Evolutionary conservation across 192 early-diverging fungal genomes (phyloP), one percentile per base, ranked within the genome.

Genomic region (Geosiphon pyriformis): DNA sequence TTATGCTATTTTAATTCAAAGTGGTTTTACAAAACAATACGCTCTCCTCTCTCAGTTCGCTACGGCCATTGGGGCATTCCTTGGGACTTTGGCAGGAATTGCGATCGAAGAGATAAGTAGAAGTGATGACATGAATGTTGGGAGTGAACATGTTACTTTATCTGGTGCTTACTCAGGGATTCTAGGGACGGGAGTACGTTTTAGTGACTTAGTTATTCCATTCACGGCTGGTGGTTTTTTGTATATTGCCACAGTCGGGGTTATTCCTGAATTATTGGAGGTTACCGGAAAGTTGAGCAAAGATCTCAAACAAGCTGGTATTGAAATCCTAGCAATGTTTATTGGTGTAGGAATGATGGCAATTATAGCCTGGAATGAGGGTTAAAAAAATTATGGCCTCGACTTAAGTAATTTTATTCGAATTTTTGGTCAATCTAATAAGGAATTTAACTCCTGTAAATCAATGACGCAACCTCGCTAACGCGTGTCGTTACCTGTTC

Each of bases 211-310:
- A 59, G 89, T 93, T 10, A 93, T 93, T 72, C 92, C 92, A 3
- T 90, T 94, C 54, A 90, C 92, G 10, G 91, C 92, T 0, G 92
- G 92, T 31, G 91, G 92, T 23, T 92, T 94, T 64, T 76, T 94
- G 37, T 94, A 94, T 52, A 88, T 94, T 65, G 91, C 90, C 22
- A 90, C 90, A 0, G 91, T 90, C 18, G 88, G 90, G 33, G 90
- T 94, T 2, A 82, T 94, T 46, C 91, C 92, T 0, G 91, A 92
- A 70, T 77, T 94, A 32, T 65, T 93, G 62, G 78, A 86, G 59
- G 82, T 87, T 15, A 76, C 83, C 29, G 74, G 77, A 23, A 83
- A 86, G 27, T 76, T 84, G 6, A 70, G 65, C 35, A 77, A 74
- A 74, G 81, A 83, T 72, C 65, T 74, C 25, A 69, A 64, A 20